Percentiles rank a stretch among this genome's conserved stretches.
These are phyloP conservation scores for Solanum peruvianum DNA, from an alignment of 257 asterid genomes.

Conservation along the genomic window DNA sequence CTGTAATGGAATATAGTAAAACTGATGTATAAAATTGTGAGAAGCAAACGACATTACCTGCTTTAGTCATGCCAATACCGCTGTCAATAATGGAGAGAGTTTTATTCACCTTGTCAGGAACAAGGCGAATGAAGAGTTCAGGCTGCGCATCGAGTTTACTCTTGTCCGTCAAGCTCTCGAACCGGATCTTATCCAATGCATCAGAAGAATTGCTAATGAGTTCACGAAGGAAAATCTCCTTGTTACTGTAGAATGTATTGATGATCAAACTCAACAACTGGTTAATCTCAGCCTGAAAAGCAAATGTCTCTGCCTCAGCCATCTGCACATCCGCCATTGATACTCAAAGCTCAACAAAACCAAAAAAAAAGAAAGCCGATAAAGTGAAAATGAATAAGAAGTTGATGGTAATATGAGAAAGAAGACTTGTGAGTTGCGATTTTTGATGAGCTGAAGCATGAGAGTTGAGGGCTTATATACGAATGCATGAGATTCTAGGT, in stretches of 20 bases:
- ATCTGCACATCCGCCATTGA: background rate
- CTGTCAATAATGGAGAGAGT: constrained; percentile 4
- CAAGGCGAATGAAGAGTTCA: constrained; percentile 3
- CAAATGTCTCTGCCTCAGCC: background rate
- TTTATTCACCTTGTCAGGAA: constrained; percentile 1
- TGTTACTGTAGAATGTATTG: background rate
- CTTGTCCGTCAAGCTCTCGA: constrained; percentile 4
- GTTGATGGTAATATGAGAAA: background rate
- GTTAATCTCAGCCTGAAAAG: background rate
- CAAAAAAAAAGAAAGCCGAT: background rate
- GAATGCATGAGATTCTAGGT: background rate
- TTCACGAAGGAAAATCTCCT: background rate
- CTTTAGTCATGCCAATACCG: constrained; percentile 9
- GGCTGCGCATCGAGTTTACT: constrained; percentile 5
- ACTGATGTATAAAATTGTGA: background rate
- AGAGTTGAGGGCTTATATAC: background rate
- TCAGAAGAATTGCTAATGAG: background rate
- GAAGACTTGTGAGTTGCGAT: background rate
- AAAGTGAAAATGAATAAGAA: background rate
- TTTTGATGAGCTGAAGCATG: background rate
- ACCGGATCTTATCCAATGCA: background rate
- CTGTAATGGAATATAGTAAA: background rate
- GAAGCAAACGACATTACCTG: background rate
- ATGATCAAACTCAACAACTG: background rate
- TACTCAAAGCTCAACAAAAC: background rate